Evolutionary conservation across 1,284 basidiomycete genomes (phyloP), one percentile per base, ranked within the genome.

Genomic region (Peniophora sp.): DNA sequence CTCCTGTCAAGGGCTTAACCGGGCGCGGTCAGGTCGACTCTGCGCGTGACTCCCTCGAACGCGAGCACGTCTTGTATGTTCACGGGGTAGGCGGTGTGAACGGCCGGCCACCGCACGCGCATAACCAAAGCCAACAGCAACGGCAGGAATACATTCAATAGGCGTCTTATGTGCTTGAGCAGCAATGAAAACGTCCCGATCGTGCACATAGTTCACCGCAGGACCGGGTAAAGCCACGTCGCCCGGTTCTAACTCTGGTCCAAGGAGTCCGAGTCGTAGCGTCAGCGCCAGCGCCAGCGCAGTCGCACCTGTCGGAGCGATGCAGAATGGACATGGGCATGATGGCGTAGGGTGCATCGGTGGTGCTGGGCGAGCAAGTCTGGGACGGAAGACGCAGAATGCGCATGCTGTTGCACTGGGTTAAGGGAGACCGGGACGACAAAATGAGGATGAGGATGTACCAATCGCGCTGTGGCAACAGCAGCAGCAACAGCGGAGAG

Each of bases 401-500:
- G 81, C 79, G n/a, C 77, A 82, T 61, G 85, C 81, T 10, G 70
- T 73, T 9, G 52, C 69, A 35, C 66, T 73, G 3, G 50, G 59
- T 50, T 34, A 67, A 50, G 69, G 66, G 43, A 71, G 69, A 58
- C 71, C 69, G 54, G 38, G 38, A 12, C 71, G 75, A 44, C 50
- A 57, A 47, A 71, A 72, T 35, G 83, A 84, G 59, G 86, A 89
- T 58, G 86, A 89, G 63, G 87, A 89, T 61, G 69, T 88, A 36
- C 86, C 86, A 23, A 69, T 89, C 38, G 85, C 87, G 19, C 65
- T 87, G 52, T 88, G 81, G 74, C 85, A 88, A 59, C 80, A 78
- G 60, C 27, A 32, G 27, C 27, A 32, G 27, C 27, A 32, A 32
- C 27, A 32, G 27, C 27, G 27, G 6, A 32, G 27, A 12, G 27